Percentiles rank a stretch among this genome's conserved stretches.
These are phyloP conservation scores for Macadamia tetraphylla DNA, from an alignment of 164 flowering plant species.

Conservation along the genomic window DNA sequence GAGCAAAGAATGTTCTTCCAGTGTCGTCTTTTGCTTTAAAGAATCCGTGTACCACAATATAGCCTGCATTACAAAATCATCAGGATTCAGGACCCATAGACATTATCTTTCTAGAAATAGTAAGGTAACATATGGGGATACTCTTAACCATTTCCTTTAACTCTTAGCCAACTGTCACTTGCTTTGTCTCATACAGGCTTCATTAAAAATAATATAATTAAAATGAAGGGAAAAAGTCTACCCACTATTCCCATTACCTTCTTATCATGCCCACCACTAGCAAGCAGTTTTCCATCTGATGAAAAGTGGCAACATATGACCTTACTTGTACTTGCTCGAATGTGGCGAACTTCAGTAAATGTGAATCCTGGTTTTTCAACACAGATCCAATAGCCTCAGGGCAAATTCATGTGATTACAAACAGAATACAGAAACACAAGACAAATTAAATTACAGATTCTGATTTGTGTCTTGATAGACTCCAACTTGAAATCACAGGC, in stretches of 20 bases:
- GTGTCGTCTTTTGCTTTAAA: conserved; percentile 42
- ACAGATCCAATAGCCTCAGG: no score
- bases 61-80: conserved; percentile 42
- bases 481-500: neutral
- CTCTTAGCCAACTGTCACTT: no score
- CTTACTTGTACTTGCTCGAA: conserved; percentile 76
- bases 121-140: no score
- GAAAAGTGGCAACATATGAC: conserved; percentile 93
- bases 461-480: no score
- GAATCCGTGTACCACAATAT: conserved; percentile 66
- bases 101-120: neutral
- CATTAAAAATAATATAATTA: no score
- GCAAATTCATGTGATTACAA: neutral
- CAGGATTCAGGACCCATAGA: neutral
- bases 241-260: conserved; percentile 26
- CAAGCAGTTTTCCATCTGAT: conserved; percentile 93
- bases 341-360: conserved; percentile 56
- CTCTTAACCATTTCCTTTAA: no score
- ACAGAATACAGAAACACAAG: neutral
- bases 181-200: no score
- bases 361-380: conserved; percentile 51
- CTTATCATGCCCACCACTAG: conserved; percentile 94
- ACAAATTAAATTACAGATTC: neutral
- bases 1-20: conserved; percentile 62
- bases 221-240: no score